phyloP scores from a whole-genome alignment of 2,329 filamentous ascomycete genomes.

The Fusarium haematococcum region DNA sequence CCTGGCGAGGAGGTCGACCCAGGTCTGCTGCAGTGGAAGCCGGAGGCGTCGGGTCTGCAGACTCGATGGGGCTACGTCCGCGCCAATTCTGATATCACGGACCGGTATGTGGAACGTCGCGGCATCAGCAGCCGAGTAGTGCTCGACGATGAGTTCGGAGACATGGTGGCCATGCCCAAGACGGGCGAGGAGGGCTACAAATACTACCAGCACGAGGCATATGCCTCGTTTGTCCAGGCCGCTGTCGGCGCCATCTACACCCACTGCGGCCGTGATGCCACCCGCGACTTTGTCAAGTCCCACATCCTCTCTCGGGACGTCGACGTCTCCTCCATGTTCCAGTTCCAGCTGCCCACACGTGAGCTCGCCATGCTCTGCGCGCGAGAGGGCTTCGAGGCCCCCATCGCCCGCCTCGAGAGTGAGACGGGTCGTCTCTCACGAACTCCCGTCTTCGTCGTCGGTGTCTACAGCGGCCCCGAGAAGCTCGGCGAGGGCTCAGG shows the following conservation, averaged over 20 bases:
- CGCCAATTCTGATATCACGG: constrained; percentile 58
- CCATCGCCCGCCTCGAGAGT: constrained; percentile 86
- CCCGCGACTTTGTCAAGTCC: constrained; percentile 83
- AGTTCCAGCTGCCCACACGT: constrained; percentile 84
- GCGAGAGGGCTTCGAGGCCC: constrained; percentile 88
- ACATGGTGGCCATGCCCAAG: constrained; percentile 54
- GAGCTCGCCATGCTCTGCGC: constrained; percentile 87
- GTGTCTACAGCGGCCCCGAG: constrained; percentile 90
- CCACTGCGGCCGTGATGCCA: constrained; percentile 82
- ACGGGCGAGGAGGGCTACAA: constrained; percentile 57
- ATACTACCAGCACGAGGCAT: constrained; percentile 80
- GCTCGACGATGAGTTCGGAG: constrained; percentile 87
- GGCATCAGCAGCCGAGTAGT: constrained; percentile 83
- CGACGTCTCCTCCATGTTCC: constrained; percentile 81
- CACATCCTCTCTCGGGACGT: constrained; percentile 87
- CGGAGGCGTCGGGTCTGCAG: constrained; percentile 58
- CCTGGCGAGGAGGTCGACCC: constrained; percentile 94
- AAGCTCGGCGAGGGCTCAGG: constrained; percentile 93
- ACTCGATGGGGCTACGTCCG: constrained; percentile 65
- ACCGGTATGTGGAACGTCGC: constrained; percentile 65
- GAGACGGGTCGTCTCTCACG: constrained; percentile 90
- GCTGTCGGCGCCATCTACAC: constrained; percentile 87
- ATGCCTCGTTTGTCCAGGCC: constrained; percentile 83
- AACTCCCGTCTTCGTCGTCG: constrained; percentile 92
- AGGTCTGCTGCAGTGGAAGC: constrained; percentile 84